Conservation (phyloP, 768 basidiomycete genomes). For the Russula brevipes region DNA sequence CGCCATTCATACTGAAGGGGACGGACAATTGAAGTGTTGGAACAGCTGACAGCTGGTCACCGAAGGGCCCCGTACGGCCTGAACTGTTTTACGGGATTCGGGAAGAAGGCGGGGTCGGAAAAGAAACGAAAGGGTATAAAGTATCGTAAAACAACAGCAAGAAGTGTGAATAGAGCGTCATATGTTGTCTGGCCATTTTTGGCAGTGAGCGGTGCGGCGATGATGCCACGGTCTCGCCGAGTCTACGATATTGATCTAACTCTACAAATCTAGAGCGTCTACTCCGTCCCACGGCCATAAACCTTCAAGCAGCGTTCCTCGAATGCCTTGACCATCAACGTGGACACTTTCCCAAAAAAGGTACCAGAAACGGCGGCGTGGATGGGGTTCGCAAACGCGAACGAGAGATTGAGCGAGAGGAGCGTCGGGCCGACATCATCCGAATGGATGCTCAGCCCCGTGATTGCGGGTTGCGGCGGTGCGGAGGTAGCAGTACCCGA, state of each 20-base stretch:
- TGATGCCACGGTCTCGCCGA: too few relatives aligned
- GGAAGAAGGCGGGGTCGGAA: too few relatives aligned
- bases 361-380: constrained; percentile 77
- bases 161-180: too few relatives aligned
- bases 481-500: constrained; percentile 17
- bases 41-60: neutral
- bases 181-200: too few relatives aligned
- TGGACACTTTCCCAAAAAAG: constrained; percentile 84
- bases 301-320: constrained; percentile 74
- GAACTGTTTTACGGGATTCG: too few relatives aligned
- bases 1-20: constrained; percentile 31
- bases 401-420: constrained; percentile 79
- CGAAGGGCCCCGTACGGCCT: too few relatives aligned
- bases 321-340: constrained; percentile 89
- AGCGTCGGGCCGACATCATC: constrained; percentile 52
- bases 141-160: neutral
- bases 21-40: neutral
- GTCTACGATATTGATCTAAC: neutral
- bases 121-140: neutral
- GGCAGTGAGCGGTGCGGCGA: too few relatives aligned
- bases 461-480: neutral
- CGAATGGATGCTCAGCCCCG: neutral
- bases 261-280: neutral
- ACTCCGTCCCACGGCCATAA: constrained; percentile 46
- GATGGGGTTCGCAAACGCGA: constrained; percentile 81